Base-by-base conservation (phyloP, 2,329 filamentous ascomycete genomes). In the Epichloe hybrida region DNA sequence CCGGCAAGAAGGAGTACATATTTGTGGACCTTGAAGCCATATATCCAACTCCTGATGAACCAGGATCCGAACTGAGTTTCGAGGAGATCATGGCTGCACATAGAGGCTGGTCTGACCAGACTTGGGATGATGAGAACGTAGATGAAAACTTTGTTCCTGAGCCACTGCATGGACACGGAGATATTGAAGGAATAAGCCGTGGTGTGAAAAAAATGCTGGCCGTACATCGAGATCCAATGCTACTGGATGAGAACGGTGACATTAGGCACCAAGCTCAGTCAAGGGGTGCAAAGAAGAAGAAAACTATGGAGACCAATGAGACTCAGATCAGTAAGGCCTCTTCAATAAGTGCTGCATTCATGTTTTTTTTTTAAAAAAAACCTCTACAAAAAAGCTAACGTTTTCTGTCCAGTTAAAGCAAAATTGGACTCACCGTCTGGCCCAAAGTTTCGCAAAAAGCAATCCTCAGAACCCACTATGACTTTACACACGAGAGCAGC, bases 401-500 rank as follows among this genome's bases (percentile, higher is more conserved):
- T 13, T 8, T 39, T 27, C 54, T 57, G 91, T 34, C 54, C 58
- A 93, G 88, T 97, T 66, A 93, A 95, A 74, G 85, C 89, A 52
- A 96, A 96, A 59, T 73, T 97, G 50, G 88, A 93, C 61, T 96
- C 91, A 2, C 91, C 90, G 0, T 86, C 86, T 0, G 80, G 83
- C n/a, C 82, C 81, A 4, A 97, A 94, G 66, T 76, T 91, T 50
- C 85, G 83, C 56, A 87, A 87, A 87, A 93, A 86, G 64, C 83
- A 82, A 58, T 57, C 67, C 2, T 72, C 76, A 48, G 91, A 97
- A 66, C 87, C 90, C n/a, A 98, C 93, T 2, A 96, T 98, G 90
- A 98, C 93, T 0, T 80, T 98, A 57, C 89, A 97, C 63, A 98
- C 93, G 12, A 87, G 81, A 59, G 91, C 93, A 56, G 93, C 93